Evolutionary conservation across 352 stramenopile genomes (phyloP), one percentile per base, ranked within the genome.

Genomic region (Thraustochytrium sp.): DNA sequence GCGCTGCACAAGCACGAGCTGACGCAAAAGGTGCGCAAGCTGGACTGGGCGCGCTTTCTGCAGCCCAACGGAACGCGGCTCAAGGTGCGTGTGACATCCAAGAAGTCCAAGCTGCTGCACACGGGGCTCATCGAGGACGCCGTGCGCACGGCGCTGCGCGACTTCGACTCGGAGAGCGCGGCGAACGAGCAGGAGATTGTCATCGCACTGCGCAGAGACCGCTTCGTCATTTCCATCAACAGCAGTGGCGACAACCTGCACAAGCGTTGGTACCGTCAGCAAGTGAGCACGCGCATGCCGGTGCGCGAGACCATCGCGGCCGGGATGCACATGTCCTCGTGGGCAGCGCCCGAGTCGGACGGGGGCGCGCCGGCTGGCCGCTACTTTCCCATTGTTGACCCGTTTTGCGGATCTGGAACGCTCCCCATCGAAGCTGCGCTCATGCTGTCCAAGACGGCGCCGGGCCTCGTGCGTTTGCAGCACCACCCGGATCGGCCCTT

Each of bases 241-340:
- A 48, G 31, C 23, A 94, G 82, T 84, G 90, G 74, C 2, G 86
- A 88, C 13, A 91, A 87, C 84, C 86, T 94, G 42, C 91, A 94
- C 85, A 89, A 90, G 76, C 85, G 91, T n/a, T 89, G 89, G 4
- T 95, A 95, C 86, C 85, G 91, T 40, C 59, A 42, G 49, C 74
- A 74, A 8, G 54, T 86, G 46, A 84, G 86, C 2, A 92, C 94
- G 76, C 90, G 93, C 78, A 90, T 89, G 75, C 89, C 90, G n/a
- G 90, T 95, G 84, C 93, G 93, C 76, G 91, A 94, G 85, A 90
- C 87, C 26, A 68, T 93, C 16, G 91, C 91, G 11, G 91, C 91
- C 3, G 91, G 59, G 23, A 34, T 88, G 5, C 76, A 89, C 9
- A 38, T 85, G 21, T 37, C 55, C 2, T 75, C 77, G 18, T 83